Base-by-base conservation (phyloP, 371 early-diverging fungal species). In the Rhizomucor pusillus region DNA sequence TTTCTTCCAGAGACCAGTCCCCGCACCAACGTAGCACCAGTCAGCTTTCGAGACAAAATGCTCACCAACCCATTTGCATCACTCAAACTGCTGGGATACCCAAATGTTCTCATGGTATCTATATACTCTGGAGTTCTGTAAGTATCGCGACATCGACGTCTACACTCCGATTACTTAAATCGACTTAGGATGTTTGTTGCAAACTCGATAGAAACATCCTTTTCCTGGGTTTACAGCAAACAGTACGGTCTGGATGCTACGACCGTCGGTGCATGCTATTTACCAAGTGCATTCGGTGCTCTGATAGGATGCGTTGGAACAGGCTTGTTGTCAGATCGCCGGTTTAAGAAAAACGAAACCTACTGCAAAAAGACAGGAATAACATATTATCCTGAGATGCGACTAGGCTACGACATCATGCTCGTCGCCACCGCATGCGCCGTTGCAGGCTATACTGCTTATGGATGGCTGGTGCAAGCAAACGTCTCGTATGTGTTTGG, bases 1-100 rank as follows among this genome's bases (percentile, higher is more conserved):
- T 56, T 57, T n/a, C 40, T 76, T 18, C 77, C 77, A 24, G 77
- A 76, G 23, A 76, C 77, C 35, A 70, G 62, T 47, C n/a, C 18
- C 49, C 20, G 5, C 20, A 24, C 14, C 23, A 23, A 3, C 11
- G 23, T 20, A 13, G 6, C 23, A 25, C 14, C 47, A 5, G 10
- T 19, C 39, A 23, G 3, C 40, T n/a, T 14, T 5, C 24, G 29
- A 12, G 10, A 44, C 9, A 44, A 24, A 47, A 9, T 14, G 19
- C 16, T 29, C 14, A 29, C 50, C 20, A 75, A 72, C 46, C 77
- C 73, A 3, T 35, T 76, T 14, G 43, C 49, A 12, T 54, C 77
- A 10, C 41, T 76, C 10, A 59, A 48, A 3, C 22, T 70, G 9
- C 49, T 76, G 2, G 9, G 41, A 12, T 70, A 47, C 36, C 60